phyloP scores from a whole-genome alignment of 2,329 filamentous ascomycete genomes.

The Chrysosporium keratinophilum region DNA sequence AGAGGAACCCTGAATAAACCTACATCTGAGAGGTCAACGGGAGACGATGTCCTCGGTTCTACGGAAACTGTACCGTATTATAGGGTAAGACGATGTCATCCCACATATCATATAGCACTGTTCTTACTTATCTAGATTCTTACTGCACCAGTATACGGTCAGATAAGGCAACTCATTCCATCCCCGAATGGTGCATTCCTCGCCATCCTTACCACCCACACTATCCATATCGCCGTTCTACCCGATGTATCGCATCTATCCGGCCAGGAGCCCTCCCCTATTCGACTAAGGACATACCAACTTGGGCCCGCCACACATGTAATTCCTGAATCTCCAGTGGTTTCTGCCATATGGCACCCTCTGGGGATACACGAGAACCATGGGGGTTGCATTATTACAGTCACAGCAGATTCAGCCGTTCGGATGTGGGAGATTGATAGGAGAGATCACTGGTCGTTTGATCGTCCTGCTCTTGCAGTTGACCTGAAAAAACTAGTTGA shows the following conservation, averaged over 20 bases:
- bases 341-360: conserved; percentile 84
- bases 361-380: conserved; percentile 57
- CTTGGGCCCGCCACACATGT: conserved; percentile 90
- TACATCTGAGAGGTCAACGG: neutral
- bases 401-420: conserved; percentile 79
- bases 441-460: conserved; percentile 78
- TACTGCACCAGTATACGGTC: conserved; percentile 64
- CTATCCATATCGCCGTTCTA: conserved; percentile 75
- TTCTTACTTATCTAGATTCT: conserved; percentile 48
- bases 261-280: conserved; percentile 53
- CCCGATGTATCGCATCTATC: conserved; percentile 70
- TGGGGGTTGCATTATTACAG: conserved; percentile 71
- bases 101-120: conserved; percentile 2
- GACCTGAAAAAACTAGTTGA: conserved; percentile 84
- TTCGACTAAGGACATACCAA: conserved; percentile 78
- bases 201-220: conserved; percentile 77
- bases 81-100: conserved; percentile 33
- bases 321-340: conserved; percentile 68
- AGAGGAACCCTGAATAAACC: neutral
- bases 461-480: conserved; percentile 68
- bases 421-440: conserved; percentile 81
- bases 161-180: conserved; percentile 74
- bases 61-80: conserved; percentile 24
- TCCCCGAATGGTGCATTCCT: conserved; percentile 75
- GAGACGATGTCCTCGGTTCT: neutral